Percentiles rank a stretch among this genome's conserved stretches.
These are phyloP conservation scores for Amyloporia xantha DNA, from an alignment of 768 basidiomycete genomes.

Conservation along the genomic window DNA sequence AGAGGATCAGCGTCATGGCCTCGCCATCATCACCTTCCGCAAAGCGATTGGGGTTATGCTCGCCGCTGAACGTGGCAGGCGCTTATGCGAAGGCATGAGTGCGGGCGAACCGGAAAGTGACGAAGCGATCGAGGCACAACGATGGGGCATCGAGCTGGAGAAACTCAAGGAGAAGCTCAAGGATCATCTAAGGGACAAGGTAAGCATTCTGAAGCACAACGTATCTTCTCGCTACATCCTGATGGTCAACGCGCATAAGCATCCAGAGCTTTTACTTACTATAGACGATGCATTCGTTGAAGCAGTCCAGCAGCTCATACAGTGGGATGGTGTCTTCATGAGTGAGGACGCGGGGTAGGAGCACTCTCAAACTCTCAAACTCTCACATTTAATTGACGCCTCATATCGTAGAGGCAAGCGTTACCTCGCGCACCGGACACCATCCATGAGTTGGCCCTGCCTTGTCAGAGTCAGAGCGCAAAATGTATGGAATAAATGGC, in stretches of 20 bases:
- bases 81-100: slow-evolving; percentile 52
- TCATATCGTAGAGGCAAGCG: slow-evolving; percentile 61
- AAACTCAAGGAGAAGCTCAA: slow-evolving; percentile 51
- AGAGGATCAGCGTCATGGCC: slow-evolving; percentile 70
- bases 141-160: slow-evolving; percentile 67
- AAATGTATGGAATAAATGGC: slow-evolving; percentile 66
- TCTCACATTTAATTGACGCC: background rate
- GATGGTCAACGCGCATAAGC: no score
- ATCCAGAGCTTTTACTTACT: slow-evolving; percentile 48
- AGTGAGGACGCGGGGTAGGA: slow-evolving; percentile 61
- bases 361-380: background rate
- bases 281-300: slow-evolving; percentile 74
- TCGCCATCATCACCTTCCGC: slow-evolving; percentile 66
- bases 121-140: slow-evolving; percentile 65
- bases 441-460: slow-evolving; percentile 63
- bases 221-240: no score
- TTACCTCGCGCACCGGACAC: slow-evolving; percentile 69
- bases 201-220: slow-evolving; percentile 23
- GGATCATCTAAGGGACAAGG: slow-evolving; percentile 48
- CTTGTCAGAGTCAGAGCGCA: slow-evolving; percentile 56
- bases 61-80: slow-evolving; percentile 55
- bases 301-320: slow-evolving; percentile 69
- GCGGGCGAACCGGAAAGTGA: slow-evolving; percentile 28
- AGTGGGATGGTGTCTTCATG: slow-evolving; percentile 67
- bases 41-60: slow-evolving; percentile 62